Conservation (phyloP, 306 rosid genomes). For the Rubus idaeus region DNA sequence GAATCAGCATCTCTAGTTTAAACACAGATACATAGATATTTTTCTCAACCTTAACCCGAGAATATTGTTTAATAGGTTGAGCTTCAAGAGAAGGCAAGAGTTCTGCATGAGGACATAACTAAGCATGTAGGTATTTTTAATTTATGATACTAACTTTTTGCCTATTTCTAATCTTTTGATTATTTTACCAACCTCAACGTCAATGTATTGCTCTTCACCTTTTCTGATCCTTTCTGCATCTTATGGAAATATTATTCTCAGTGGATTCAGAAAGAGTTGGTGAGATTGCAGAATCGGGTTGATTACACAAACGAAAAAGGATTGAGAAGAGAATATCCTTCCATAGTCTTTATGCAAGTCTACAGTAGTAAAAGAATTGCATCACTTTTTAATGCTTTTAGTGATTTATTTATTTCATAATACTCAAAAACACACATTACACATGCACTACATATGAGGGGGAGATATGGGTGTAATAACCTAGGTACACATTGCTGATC, state of each 20-base stretch:
- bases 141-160: background rate
- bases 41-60: background rate
- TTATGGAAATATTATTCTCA: conserved; percentile 9
- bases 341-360: background rate
- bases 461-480: background rate
- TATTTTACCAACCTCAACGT: background rate
- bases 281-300: conserved; percentile 32
- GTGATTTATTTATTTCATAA: background rate
- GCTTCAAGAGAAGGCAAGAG: conserved; percentile 62
- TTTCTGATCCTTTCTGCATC: background rate
- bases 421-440: background rate
- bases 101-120: conserved; percentile 58
- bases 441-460: background rate
- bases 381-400: background rate
- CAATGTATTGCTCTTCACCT: background rate
- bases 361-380: background rate
- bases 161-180: background rate
- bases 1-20: background rate
- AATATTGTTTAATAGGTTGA: conserved; percentile 43
- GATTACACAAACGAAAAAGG: conserved; percentile 45
- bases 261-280: conserved; percentile 44
- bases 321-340: conserved; percentile 51
- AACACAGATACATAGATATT: background rate
- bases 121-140: conserved; percentile 51
- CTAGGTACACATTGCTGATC: background rate